Evolutionary conservation across 2,329 filamentous ascomycete species (phyloP).

Genomic region (Colletotrichum acutatum): DNA sequence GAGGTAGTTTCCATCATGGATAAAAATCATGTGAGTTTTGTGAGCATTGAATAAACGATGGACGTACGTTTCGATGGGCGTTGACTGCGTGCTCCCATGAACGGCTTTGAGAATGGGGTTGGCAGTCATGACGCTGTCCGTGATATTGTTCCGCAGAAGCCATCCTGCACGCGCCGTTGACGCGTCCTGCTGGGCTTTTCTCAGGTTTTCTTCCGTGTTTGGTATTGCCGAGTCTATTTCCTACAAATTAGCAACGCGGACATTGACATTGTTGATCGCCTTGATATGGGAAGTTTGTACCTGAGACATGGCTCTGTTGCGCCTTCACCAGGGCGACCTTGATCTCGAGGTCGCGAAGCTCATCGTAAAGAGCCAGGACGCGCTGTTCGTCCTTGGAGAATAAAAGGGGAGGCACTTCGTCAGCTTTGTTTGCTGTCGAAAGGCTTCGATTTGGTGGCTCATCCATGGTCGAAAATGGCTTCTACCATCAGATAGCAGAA

Average conservation of each 20-base stretch:
- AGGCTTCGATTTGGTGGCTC: conserved; percentile 24
- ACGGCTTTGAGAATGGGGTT: conserved; percentile 83
- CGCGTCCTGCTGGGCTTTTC: conserved; percentile 71
- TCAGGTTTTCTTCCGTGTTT: conserved; percentile 44
- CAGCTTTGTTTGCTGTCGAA: conserved; percentile 39
- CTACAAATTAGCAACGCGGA: not conserved
- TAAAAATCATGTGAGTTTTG: not conserved
- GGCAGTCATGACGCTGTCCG: conserved; percentile 75
- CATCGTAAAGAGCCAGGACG: conserved; percentile 77
- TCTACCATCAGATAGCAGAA: not conserved
- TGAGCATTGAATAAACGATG: not conserved
- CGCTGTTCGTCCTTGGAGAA: conserved; percentile 75
- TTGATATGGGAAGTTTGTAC: conserved; percentile 41
- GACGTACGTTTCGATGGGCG: conserved; percentile 74
- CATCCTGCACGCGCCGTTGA: conserved; percentile 78
- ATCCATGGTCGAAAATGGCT: conserved; percentile 40
- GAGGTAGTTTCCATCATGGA: not conserved
- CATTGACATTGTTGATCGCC: too few species aligned
- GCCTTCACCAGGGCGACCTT: conserved; percentile 75
- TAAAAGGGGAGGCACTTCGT: conserved; percentile 55
- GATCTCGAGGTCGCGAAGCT: conserved; percentile 75
- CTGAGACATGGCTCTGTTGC: conserved; percentile 49
- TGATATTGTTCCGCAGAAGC: conserved; percentile 74
- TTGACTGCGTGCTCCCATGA: conserved; percentile 72
- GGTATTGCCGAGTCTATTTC: not conserved